Conservation (phyloP, 2,329 filamentous ascomycete species). For the Pseudogymnoascus sp. region DNA sequence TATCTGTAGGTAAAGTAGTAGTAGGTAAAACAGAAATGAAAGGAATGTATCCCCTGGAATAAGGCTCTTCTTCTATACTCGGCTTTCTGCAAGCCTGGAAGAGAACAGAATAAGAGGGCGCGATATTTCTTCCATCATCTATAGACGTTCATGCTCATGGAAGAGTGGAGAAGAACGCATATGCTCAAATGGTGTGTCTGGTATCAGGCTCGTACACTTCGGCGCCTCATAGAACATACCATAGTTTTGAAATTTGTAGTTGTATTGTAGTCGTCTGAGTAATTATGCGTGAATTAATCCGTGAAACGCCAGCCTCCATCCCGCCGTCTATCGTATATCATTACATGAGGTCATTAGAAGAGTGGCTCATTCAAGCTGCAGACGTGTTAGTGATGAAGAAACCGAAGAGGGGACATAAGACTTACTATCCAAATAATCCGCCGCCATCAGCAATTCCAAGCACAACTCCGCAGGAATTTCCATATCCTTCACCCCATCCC, state of each 20-base stretch:
- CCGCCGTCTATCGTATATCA: slow-evolving; percentile 3
- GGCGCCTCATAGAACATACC: neutral
- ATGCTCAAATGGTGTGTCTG: slow-evolving; percentile 28
- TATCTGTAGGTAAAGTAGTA: neutral
- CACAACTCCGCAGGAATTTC: slow-evolving; percentile 72
- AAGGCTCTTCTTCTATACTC: slow-evolving; percentile 18
- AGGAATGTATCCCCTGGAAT: slow-evolving; percentile 22
- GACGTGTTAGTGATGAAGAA: slow-evolving; percentile 4
- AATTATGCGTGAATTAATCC: neutral
- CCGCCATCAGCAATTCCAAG: slow-evolving; percentile 67
- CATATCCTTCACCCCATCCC: slow-evolving; percentile 69
- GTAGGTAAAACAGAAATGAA: neutral
- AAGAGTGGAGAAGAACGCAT: slow-evolving; percentile 27
- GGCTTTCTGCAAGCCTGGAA: slow-evolving; percentile 10
- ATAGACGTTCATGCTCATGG: slow-evolving; percentile 28
- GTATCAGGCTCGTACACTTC: neutral
- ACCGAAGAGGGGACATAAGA: slow-evolving; percentile 2
- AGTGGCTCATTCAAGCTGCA: slow-evolving; percentile 8
- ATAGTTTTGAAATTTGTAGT: neutral
- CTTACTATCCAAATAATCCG: slow-evolving; percentile 64
- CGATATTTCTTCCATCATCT: slow-evolving; percentile 27
- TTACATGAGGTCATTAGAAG: slow-evolving; percentile 11
- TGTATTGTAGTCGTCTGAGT: slow-evolving; percentile 9
- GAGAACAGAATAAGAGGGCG: slow-evolving; percentile 22
- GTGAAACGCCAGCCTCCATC: slow-evolving; percentile 10